Evolutionary conservation across 2,329 filamentous ascomycete genomes (phyloP).

Genomic region (Talaromyces albobiverticillius): DNA sequence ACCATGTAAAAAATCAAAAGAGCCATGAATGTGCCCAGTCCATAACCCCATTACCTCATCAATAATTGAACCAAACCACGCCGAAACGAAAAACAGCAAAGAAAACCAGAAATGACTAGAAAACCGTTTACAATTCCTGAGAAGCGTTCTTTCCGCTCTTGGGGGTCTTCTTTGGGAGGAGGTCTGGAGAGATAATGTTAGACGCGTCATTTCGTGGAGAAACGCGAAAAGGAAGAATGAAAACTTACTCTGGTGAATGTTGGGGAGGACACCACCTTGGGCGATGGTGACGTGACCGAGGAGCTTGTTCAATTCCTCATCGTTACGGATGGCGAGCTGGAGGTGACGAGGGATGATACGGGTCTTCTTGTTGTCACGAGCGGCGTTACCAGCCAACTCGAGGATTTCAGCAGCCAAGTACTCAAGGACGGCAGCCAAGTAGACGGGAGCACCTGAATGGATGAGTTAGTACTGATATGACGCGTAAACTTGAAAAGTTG

Average conservation of each 20-base stretch:
- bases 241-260: constrained; percentile 91
- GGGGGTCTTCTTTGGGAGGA: constrained; percentile 97
- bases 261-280: constrained; percentile 93
- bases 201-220: too few species aligned
- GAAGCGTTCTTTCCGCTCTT: constrained; percentile 82
- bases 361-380: constrained; percentile 99
- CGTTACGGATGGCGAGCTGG: constrained; percentile 98
- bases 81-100: constrained; percentile 67
- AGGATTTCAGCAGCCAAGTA: constrained; percentile 99
- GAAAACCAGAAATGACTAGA: constrained; percentile 54
- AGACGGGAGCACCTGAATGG: constrained; percentile 72
- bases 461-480: constrained; percentile 23
- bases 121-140: constrained; percentile 79
- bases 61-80: constrained; percentile 65
- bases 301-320: constrained; percentile 99
- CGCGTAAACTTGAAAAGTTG: too few species aligned
- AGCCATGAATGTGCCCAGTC: constrained; percentile 57
- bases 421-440: constrained; percentile 95
- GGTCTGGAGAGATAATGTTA: constrained; percentile 60
- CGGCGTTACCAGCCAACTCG: constrained; percentile 96
- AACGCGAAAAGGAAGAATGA: neutral
- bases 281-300: constrained; percentile 94
- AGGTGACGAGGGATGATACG: constrained; percentile 99
- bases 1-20: constrained; percentile 54
- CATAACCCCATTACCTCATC: constrained; percentile 74